Evolutionary conservation across 768 basidiomycete genomes (phyloP).

Genomic region (Obba rivulosa): DNA sequence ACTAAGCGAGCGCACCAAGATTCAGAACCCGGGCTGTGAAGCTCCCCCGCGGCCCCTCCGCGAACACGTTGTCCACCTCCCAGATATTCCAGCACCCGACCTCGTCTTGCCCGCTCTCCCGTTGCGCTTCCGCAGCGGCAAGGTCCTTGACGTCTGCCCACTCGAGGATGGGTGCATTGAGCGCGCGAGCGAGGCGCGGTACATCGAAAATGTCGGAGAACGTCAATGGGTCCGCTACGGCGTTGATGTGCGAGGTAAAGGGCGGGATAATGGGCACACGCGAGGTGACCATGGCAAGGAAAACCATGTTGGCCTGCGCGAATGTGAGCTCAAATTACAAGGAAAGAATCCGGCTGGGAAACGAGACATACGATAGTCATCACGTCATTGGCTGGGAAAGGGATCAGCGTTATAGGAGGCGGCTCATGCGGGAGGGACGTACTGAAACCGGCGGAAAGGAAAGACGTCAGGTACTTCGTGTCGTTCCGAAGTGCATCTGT

Average conservation of each 20-base stretch:
- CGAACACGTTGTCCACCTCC: constrained; percentile 18
- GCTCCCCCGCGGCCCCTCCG: constrained; percentile 17
- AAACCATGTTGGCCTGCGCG: constrained; percentile 29
- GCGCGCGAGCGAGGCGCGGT: constrained; percentile 19
- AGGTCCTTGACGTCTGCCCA: constrained; percentile 34
- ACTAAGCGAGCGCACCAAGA: constrained; percentile 18
- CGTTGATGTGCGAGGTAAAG: constrained; percentile 30
- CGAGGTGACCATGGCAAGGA: constrained; percentile 29
- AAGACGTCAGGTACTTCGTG: constrained; percentile 60
- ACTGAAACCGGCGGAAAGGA: constrained; percentile 67
- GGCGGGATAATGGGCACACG: constrained; percentile 34
- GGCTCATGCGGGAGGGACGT: constrained; percentile 1
- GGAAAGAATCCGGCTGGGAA: no score
- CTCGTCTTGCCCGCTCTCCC: constrained; percentile 18
- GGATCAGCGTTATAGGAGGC: not conserved
- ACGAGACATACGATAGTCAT: constrained; percentile 38
- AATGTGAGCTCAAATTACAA: not conserved
- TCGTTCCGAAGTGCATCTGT: constrained; percentile 53
- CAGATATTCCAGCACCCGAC: constrained; percentile 38
- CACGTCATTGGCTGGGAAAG: constrained; percentile 59
- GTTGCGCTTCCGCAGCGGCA: constrained; percentile 8
- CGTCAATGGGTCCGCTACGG: constrained; percentile 20
- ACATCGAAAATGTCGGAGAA: constrained; percentile 38
- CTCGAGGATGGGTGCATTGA: constrained; percentile 29
- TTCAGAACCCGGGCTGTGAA: constrained; percentile 13